A percentile compares a stretch with the other conserved stretches of the same genome.
These are phyloP conservation scores for Chaetoscypha palmicola DNA, from an alignment of 2,329 filamentous ascomycete species.

Conservation along the genomic window DNA sequence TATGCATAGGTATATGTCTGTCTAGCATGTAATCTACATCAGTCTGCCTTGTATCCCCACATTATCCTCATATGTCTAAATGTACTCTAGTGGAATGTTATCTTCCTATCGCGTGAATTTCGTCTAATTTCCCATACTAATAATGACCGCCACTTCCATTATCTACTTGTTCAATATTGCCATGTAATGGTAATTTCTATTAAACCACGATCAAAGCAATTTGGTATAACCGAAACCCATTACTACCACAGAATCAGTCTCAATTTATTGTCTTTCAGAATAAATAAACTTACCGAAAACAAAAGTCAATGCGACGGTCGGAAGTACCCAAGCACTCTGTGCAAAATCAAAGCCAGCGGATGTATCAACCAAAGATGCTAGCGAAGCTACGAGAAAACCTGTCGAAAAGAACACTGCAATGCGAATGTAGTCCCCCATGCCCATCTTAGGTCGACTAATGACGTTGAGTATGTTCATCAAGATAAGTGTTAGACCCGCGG, in stretches of 20 bases:
- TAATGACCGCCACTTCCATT: too few species aligned
- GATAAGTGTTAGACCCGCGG: slow-evolving; percentile 18
- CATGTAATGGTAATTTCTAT: too few species aligned
- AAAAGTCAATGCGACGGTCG: slow-evolving; percentile 4
- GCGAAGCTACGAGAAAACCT: background rate
- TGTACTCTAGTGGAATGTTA: too few species aligned
- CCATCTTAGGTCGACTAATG: slow-evolving; percentile 6
- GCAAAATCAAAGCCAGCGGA: slow-evolving; percentile 2
- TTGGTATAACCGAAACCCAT: slow-evolving; percentile 5
- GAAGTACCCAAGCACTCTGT: slow-evolving; percentile 7
- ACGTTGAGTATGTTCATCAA: slow-evolving; percentile 19
- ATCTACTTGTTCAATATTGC: too few species aligned
- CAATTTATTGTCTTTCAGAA: background rate
- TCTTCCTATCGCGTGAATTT: too few species aligned
- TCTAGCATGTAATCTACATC: too few species aligned
- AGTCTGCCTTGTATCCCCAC: too few species aligned
- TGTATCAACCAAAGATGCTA: background rate
- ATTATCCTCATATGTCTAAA: too few species aligned
- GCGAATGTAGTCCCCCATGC: slow-evolving; percentile 3
- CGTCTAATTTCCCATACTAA: too few species aligned
- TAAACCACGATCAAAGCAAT: background rate
- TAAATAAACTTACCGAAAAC: slow-evolving; percentile 2
- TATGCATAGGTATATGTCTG: too few species aligned
- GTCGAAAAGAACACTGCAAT: background rate
- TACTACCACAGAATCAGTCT: background rate